Base-by-base conservation (phyloP, 192 early-diverging fungal species). In the Coemansia sp. region DNA sequence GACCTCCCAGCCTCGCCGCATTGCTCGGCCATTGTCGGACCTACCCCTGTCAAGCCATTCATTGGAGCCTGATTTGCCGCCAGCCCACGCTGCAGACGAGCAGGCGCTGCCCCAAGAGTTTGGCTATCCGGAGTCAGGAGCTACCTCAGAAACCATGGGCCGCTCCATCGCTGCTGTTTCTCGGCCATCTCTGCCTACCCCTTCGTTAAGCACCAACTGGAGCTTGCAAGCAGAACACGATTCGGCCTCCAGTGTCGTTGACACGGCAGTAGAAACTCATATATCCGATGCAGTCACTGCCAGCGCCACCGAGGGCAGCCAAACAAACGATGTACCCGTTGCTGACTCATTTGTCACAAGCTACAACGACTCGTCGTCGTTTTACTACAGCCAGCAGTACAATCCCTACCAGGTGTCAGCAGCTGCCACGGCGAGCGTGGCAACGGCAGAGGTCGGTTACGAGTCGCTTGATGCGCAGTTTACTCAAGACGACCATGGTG, bases 121-220 rank as follows among this genome's bases (percentile, higher is more conserved):
- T 25, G 36, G n/a, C 19, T 38, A 38, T 38, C 15, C 32, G 8
- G 59, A 32, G 17, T 61, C 36, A 1, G 36, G 59, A 1, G 59
- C 59, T 21, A 38, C 34, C 10, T 61, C 59, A 3, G 59, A 61
- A 17, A 38, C 36, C 59, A 61, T 61, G 34, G 59, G 59, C 21
- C 59, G 59, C 59, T 61, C 59, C 19, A 10, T 39, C 7, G 59
- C 36, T 61, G 59, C 59, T 12, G 21, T 23, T 4, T 61, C 59
- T 39, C 59, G 37, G 3, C 34, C 59, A 2, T 61, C 41, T 23
- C 17, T 68, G 14, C 66, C 66, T 14, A 34, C 66, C 3, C 66
- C 69, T 42, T 55, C 51, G 32, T 14, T 51, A 3, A 71, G 69
- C 14, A 57, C 55, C n/a, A 65, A 64, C 45, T 71, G 69, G 69